A percentile compares a stretch with the other conserved stretches of the same genome.
phyloP scores from a whole-genome alignment of 2,329 filamentous ascomycete species.

The Penicillium sp. region DNA sequence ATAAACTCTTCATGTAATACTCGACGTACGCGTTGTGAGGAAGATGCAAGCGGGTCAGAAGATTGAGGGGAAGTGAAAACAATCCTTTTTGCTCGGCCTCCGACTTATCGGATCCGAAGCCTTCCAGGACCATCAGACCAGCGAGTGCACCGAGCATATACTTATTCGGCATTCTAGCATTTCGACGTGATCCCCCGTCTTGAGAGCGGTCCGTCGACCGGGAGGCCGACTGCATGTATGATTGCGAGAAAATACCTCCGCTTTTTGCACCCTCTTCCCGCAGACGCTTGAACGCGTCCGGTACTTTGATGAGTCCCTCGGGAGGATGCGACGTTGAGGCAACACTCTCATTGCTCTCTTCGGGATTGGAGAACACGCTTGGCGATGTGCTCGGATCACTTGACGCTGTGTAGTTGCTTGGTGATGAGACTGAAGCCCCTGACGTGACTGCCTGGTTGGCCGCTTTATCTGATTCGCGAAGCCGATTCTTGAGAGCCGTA shows the following conservation, averaged over 20 bases:
- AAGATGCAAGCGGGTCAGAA: slow-evolving; percentile 42
- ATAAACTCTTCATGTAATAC: slow-evolving; percentile 22
- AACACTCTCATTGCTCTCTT: slow-evolving; percentile 30
- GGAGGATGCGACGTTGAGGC: slow-evolving; percentile 30
- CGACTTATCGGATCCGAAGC: slow-evolving; percentile 61
- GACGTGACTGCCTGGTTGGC: slow-evolving; percentile 37
- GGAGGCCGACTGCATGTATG: slow-evolving; percentile 31
- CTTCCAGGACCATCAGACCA: slow-evolving; percentile 86
- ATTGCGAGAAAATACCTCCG: slow-evolving; percentile 33
- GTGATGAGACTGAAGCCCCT: slow-evolving; percentile 35
- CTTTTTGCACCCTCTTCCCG: slow-evolving; percentile 31
- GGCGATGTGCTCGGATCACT: slow-evolving; percentile 36
- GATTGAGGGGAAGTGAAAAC: slow-evolving; percentile 56
- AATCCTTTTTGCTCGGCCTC: slow-evolving; percentile 62
- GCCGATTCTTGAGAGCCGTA: slow-evolving; percentile 65
- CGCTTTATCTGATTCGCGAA: slow-evolving; percentile 70
- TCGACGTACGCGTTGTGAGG: slow-evolving; percentile 22
- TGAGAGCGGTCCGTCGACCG: slow-evolving; percentile 26
- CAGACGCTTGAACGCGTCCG: slow-evolving; percentile 40
- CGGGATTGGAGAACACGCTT: slow-evolving; percentile 37
- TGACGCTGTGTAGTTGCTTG: slow-evolving; percentile 35
- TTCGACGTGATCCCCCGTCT: slow-evolving; percentile 40
- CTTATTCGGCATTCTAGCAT: slow-evolving; percentile 57
- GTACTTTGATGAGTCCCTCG: slow-evolving; percentile 41
- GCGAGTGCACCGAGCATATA: slow-evolving; percentile 90